These are phyloP conservation scores for Vanderwaltozyma yarrowii DNA, from an alignment of 805 yeast genomes.

Conservation along the genomic window DNA sequence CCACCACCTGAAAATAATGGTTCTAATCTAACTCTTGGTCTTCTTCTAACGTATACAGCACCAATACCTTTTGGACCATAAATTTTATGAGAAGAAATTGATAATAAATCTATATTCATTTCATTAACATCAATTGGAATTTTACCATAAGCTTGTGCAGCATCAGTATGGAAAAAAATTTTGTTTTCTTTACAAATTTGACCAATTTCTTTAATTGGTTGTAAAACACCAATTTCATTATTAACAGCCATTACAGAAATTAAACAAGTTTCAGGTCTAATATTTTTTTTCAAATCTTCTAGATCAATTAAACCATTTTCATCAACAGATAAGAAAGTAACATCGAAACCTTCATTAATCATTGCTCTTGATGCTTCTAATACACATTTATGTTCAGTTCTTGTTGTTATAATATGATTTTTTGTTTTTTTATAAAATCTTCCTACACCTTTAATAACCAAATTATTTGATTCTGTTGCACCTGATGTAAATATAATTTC, in stretches of 20 bases:
- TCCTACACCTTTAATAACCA: constrained; percentile 92
- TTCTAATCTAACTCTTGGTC: constrained; percentile 95
- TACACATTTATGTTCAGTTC: constrained; percentile 99
- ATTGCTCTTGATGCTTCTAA: constrained; percentile 88
- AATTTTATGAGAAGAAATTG: constrained; percentile 91
- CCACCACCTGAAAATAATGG: constrained; percentile 97
- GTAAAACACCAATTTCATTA: constrained; percentile 96
- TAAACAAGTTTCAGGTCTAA: constrained; percentile 81
- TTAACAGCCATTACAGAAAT: constrained; percentile 96
- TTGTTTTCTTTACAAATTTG: constrained; percentile 73
- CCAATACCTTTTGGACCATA: constrained; percentile 99
- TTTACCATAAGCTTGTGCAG: constrained; percentile 96
- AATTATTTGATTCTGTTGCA: constrained; percentile 95
- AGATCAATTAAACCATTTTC: constrained; percentile 70
- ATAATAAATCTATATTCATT: constrained; percentile 84
- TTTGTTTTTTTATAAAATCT: constrained; percentile 84
- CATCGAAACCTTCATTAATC: constrained; percentile 95
- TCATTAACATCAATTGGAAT: constrained; percentile 87
- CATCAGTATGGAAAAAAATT: constrained; percentile 95
- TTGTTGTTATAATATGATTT: constrained; percentile 89
- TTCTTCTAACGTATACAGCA: constrained; percentile 88
- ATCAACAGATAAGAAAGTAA: constrained; percentile 81
- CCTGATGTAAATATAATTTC: constrained; percentile 96
- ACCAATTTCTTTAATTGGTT: constrained; percentile 93
- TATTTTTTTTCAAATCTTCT: constrained; percentile 68